Conservation (phyloP, 306 rosid species). For the Mimosa pudica region DNA sequence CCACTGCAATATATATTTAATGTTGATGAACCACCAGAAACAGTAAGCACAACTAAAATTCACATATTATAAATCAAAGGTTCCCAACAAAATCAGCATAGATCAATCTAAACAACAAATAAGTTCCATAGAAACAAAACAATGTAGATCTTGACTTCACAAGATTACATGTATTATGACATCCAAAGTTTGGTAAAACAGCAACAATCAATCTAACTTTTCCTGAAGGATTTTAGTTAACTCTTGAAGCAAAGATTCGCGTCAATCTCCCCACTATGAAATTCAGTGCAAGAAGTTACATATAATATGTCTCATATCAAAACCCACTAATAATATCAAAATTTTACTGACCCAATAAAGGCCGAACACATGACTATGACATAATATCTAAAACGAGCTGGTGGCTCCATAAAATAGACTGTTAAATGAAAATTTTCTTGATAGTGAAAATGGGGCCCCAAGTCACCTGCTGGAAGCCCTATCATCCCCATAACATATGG, state of each 20-base stretch:
- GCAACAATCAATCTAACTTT: background rate
- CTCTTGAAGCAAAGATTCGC: background rate
- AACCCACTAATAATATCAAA: background rate
- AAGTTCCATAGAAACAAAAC: conserved; percentile 3
- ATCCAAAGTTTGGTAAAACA: conserved; percentile 25
- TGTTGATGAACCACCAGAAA: background rate
- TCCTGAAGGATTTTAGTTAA: background rate
- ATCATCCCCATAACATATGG: background rate
- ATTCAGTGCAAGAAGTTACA: background rate
- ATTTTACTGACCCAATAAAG: background rate
- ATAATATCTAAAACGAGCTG: background rate
- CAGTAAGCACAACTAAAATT: background rate
- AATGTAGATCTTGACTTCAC: conserved; percentile 10
- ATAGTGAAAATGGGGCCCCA: background rate
- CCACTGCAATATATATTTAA: background rate
- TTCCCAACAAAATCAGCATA: background rate
- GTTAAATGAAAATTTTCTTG: background rate
- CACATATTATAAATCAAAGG: conserved; percentile 7
- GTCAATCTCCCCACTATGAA: background rate
- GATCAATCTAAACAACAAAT: background rate
- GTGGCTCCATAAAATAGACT: background rate
- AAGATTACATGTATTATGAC: conserved; percentile 18
- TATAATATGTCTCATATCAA: background rate
- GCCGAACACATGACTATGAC: background rate
- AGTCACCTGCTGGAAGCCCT: conserved; percentile 8